A percentile compares a stretch with the other conserved stretches of the same genome.
Evolutionary conservation across 2,329 filamentous ascomycete species (phyloP).

Genomic region (Beauveria pseudobassiana): DNA sequence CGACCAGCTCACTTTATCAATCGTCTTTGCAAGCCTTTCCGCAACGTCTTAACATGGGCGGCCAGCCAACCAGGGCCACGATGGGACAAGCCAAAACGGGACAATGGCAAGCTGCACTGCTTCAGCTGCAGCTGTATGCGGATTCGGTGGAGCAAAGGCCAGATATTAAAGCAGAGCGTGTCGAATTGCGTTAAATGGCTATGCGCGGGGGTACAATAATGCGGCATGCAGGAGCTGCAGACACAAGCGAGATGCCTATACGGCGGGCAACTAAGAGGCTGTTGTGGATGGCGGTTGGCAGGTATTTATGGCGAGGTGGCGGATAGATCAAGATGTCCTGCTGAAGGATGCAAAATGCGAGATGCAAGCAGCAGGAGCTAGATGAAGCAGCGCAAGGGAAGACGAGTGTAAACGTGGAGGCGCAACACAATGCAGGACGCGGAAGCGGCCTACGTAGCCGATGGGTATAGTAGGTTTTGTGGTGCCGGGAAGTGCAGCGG

Average conservation of each 20-base stretch:
- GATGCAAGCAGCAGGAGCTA: not conserved
- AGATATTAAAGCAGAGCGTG: not conserved
- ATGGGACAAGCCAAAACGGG: not conserved
- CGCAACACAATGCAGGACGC: conserved; percentile 1
- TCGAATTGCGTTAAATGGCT: not conserved
- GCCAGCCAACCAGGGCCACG: not conserved
- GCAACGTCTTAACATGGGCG: not conserved
- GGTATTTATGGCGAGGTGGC: not conserved
- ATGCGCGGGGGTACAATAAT: not conserved
- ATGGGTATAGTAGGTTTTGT: not conserved
- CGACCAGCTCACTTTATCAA: conserved; percentile 1
- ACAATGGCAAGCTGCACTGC: not conserved
- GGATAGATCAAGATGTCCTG: conserved; percentile 6
- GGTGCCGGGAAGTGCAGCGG: not conserved
- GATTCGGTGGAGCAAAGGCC: not conserved
- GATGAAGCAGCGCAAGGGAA: not conserved
- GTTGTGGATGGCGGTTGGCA: not conserved
- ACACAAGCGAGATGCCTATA: not conserved
- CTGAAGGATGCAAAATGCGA: conserved; percentile 5
- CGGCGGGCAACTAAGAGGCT: not conserved
- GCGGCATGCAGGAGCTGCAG: not conserved
- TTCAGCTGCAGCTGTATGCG: conserved; percentile 3
- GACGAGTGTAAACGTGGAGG: not conserved
- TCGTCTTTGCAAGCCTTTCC: not conserved
- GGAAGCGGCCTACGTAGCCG: not conserved